Percentiles rank a stretch among this genome's conserved stretches.
Evolutionary conservation across 1,139 yeast genomes (phyloP).

Genomic region (Hansenula lynferdii): DNA sequence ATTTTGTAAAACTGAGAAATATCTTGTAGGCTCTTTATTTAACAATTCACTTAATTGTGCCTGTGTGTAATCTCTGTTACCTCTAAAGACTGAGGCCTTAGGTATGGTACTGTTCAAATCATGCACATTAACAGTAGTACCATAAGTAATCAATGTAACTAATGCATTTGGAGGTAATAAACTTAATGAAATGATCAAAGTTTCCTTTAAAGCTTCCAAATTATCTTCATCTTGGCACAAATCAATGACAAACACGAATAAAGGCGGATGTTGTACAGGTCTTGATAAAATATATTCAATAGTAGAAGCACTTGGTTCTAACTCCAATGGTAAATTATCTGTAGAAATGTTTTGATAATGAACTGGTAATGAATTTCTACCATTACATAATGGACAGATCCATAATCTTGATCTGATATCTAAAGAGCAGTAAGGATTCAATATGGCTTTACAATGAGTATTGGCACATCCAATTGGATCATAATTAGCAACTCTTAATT

Average conservation of each 20-base stretch:
- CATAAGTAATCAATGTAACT: conserved; percentile 88
- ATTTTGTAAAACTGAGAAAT: conserved; percentile 79
- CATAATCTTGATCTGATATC: conserved; percentile 81
- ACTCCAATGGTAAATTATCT: conserved; percentile 84
- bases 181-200: conserved; percentile 75
- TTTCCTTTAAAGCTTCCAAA: conserved; percentile 81
- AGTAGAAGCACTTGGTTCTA: conserved; percentile 73
- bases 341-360: conserved; percentile 84
- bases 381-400: conserved; percentile 86
- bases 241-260: conserved; percentile 86
- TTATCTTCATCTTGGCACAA: conserved; percentile 94
- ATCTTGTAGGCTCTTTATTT: conserved; percentile 39
- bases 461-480: conserved; percentile 86
- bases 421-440: conserved; percentile 85
- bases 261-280: conserved; percentile 91
- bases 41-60: conserved; percentile 76
- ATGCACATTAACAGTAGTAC: conserved; percentile 92
- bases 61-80: conserved; percentile 80
- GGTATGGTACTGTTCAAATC: conserved; percentile 76
- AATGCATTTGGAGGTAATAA: conserved; percentile 91
- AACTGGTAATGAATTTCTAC: conserved; percentile 83
- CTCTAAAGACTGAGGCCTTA: conserved; percentile 86
- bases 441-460: conserved; percentile 75
- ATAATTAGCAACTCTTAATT: conserved; percentile 75
- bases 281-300: conserved; percentile 87